These are phyloP conservation scores for Plenodomus tracheiphilus DNA, from an alignment of 2,329 filamentous ascomycete genomes.

Conservation along the genomic window DNA sequence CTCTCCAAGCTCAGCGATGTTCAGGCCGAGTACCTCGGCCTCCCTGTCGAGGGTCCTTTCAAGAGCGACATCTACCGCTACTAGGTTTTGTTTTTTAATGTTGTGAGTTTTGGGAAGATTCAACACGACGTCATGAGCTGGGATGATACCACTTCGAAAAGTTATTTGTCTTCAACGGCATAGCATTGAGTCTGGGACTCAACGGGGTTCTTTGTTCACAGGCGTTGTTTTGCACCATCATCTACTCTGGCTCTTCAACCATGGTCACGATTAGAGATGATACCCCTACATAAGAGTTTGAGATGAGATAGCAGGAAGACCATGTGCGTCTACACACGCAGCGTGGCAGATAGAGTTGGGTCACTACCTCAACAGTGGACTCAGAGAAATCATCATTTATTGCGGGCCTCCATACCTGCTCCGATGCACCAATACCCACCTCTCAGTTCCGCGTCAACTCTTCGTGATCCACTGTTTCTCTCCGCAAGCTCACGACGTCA, in stretches of 20 bases:
- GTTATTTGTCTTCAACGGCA: slow-evolving; percentile 67
- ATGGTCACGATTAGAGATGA: slow-evolving; percentile 37
- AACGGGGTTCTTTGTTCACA: slow-evolving; percentile 36
- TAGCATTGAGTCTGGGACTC: slow-evolving; percentile 43
- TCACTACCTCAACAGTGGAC: slow-evolving; percentile 15
- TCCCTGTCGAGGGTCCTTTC: slow-evolving; percentile 86
- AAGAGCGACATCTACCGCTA: slow-evolving; percentile 84
- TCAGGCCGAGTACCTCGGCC: slow-evolving; percentile 93
- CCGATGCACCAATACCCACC: slow-evolving; percentile 7
- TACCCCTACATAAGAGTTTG: slow-evolving; percentile 34
- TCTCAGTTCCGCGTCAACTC: neutral
- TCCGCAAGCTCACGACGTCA: neutral
- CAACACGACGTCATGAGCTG: slow-evolving; percentile 63
- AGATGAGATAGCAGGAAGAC: slow-evolving; percentile 17
- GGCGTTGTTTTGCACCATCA: slow-evolving; percentile 44
- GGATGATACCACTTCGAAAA: slow-evolving; percentile 59
- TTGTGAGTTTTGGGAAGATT: slow-evolving; percentile 40
- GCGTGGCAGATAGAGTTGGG: slow-evolving; percentile 25
- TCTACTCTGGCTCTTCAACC: slow-evolving; percentile 45
- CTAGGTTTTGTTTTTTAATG: slow-evolving; percentile 42
- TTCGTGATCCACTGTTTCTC: neutral
- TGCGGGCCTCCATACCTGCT: slow-evolving; percentile 14
- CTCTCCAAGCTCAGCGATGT: slow-evolving; percentile 80
- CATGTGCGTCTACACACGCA: slow-evolving; percentile 20
- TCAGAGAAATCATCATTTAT: slow-evolving; percentile 22